Evolutionary conservation across 225 moss, liverwort and hornwort species (phyloP), one percentile per base, ranked within the genome.

Genomic region (Pseudisothecium myosuroides): DNA sequence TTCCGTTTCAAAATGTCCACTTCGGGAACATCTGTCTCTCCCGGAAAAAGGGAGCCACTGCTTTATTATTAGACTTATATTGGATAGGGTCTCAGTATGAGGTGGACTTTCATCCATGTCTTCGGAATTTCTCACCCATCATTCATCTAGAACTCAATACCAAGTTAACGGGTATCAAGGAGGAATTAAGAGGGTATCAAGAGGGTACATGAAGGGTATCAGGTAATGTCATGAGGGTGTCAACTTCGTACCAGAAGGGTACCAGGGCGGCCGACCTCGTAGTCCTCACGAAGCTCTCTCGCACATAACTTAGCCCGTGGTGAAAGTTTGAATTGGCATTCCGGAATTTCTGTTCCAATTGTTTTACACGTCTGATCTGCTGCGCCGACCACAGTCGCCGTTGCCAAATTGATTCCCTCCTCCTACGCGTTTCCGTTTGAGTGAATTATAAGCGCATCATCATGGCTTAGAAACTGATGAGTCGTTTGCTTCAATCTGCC

Each of bases 11-110:
- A 23, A 37, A 18, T 84, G 68, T 79, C 24, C 5, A 9, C 0
- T 0, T 0, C 0, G 0, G 5, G 7, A 10, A 78, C 23, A 89
- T 32, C 68, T n/a, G 7, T 10, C 10, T 11, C 31, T 28, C 28
- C 37, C 23, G 17, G 14, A 31, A 55, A 28, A 34, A 17, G 6
- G 64, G 63, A 24, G 18, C 14, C 39, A 13, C 12, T 9, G 14
- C 8, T 20, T 66, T 76, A 88, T 56, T 64, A 58, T 66, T 69
- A 47, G 84, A 31, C 34, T 26, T 24, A 20, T 68, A 58, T 22
- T 85, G 90, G 90, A 90, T 90, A 90, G 85, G 88, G 88, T 85
- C 63, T 43, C 17, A 56, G 66, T 36, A 79, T 80, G 84, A 85
- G 72, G 87, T 90, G 90, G 90, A 84, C 14, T 73, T 80, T 58